Conservation (phyloP, 805 yeast species). For the Yamadazyma endophytica region DNA sequence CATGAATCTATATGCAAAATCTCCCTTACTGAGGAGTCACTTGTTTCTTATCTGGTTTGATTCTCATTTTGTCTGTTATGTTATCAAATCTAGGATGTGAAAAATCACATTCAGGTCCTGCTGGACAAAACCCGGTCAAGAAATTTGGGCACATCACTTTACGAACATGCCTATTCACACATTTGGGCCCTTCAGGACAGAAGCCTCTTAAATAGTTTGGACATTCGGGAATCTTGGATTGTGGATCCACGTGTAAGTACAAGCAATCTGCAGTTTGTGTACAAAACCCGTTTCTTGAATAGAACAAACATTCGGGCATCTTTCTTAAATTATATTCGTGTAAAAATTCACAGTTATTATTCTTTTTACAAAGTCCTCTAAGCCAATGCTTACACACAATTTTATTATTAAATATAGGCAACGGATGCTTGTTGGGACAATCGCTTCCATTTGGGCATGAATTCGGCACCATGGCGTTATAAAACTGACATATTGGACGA, state of each 20-base stretch:
- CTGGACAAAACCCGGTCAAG: slow-evolving; percentile 89
- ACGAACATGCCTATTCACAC: slow-evolving; percentile 76
- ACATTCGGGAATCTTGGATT: slow-evolving; percentile 83
- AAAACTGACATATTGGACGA: slow-evolving; percentile 80
- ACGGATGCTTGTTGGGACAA: slow-evolving; percentile 84
- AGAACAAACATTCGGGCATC: slow-evolving; percentile 96
- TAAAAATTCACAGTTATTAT: slow-evolving; percentile 91
- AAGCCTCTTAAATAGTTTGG: slow-evolving; percentile 80
- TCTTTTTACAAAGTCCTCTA: slow-evolving; percentile 93
- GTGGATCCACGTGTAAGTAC: slow-evolving; percentile 88
- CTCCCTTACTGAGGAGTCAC: no score
- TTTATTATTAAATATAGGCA: slow-evolving; percentile 43
- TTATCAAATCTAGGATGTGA: slow-evolving; percentile 80
- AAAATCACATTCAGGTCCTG: slow-evolving; percentile 71
- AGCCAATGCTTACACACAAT: slow-evolving; percentile 99
- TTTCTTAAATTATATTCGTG: slow-evolving; percentile 92
- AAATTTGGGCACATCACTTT: slow-evolving; percentile 73
- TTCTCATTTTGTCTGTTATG: slow-evolving; percentile 36
- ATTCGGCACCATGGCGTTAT: slow-evolving; percentile 49
- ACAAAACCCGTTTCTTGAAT: slow-evolving; percentile 77
- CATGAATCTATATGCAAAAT: not conserved
- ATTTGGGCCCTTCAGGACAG: slow-evolving; percentile 87
- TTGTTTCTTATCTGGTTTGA: slow-evolving; percentile 44
- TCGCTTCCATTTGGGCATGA: slow-evolving; percentile 82
- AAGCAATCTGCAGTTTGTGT: slow-evolving; percentile 93